These are phyloP conservation scores for Kernera saxatilis DNA, from an alignment of 345 rosid species.

Conservation along the genomic window DNA sequence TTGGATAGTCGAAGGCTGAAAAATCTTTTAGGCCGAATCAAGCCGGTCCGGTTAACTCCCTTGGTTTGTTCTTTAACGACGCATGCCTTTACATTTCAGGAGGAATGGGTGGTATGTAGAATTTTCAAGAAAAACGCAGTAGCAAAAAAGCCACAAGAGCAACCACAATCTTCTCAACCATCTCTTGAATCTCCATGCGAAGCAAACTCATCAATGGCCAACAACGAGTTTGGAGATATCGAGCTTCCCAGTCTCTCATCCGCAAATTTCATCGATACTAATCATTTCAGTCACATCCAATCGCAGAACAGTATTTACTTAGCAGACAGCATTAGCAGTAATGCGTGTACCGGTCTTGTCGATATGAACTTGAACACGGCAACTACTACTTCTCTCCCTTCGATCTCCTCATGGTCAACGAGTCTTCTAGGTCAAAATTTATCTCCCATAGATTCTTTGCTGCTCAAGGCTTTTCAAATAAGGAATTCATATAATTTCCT, in stretches of 20 bases:
- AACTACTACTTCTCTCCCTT: neutral
- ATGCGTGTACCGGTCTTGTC: neutral
- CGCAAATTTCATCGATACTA: neutral
- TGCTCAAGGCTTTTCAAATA: conserved; percentile 13
- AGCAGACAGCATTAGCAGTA: neutral
- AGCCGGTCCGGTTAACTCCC: neutral
- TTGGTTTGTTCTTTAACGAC: neutral
- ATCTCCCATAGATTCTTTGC: conserved; percentile 15
- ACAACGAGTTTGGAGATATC: neutral
- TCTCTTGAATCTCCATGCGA: conserved; percentile 3
- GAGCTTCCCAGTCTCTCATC: neutral
- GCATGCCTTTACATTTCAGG: conserved; percentile 35
- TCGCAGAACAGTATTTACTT: neutral
- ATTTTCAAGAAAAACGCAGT: conserved; percentile 56
- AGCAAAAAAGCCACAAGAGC: neutral
- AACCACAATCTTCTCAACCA: conserved; percentile 5
- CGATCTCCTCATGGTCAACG: conserved; percentile 15
- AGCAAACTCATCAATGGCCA: conserved; percentile 2
- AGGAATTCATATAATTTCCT: neutral
- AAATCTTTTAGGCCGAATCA: neutral
- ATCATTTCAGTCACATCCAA: neutral
- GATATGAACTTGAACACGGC: neutral
- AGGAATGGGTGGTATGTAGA: conserved; percentile 88
- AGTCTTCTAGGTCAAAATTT: conserved; percentile 17
- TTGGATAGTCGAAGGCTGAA: too few relatives aligned